Base-by-base conservation (phyloP, 2,329 filamentous ascomycete genomes). In the Penicillium aurantiogriseum region DNA sequence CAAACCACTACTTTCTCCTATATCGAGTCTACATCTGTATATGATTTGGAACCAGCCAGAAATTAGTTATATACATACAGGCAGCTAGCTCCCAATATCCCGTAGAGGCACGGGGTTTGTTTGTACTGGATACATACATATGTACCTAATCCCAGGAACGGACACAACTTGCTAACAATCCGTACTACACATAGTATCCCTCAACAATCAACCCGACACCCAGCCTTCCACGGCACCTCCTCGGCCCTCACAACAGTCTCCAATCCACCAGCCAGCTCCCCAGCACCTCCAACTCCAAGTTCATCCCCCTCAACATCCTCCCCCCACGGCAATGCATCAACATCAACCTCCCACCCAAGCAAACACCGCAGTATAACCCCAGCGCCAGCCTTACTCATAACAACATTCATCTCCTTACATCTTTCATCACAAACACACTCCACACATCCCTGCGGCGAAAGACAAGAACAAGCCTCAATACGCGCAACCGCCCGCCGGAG, bases 321-420 rank as follows among this genome's bases (percentile, higher is more conserved):
- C 0, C 92, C 92, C 86, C 92, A 94, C 0, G 92, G 92, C 69
- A 97, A 74, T n/a, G 81, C 80, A 39, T 96, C 91, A 4, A 95
- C 76, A 73, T 96, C 90, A 55, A 97, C 89, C 31, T 92, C 85
- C 72, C 86, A 80, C 21, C 88, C 88, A 51, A 97, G 73, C 54
- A 97, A 71, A 60, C 83, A 85, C 75, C 88, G 89, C 56, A 97
- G 76, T 31, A 97, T 86, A 25, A 97, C 92, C 55, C 85, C 85
- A 8, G 89, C 88, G 0, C 93, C 93, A 0, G 88, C 90, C 75
- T 97, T 97, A 69, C 90, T 94, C 88, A 97, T 94, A 10, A 97
- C 92, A 68, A 90, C 85, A 71, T 97, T 97, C 53, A 86, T 84
- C 74, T 96, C 86, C 73, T 89, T 91, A 73, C 94, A 97, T 54